Percentiles rank a stretch among this genome's conserved stretches.
These are phyloP conservation scores for Eucalyptus brandiana DNA, from an alignment of 345 rosid species.

Conservation along the genomic window DNA sequence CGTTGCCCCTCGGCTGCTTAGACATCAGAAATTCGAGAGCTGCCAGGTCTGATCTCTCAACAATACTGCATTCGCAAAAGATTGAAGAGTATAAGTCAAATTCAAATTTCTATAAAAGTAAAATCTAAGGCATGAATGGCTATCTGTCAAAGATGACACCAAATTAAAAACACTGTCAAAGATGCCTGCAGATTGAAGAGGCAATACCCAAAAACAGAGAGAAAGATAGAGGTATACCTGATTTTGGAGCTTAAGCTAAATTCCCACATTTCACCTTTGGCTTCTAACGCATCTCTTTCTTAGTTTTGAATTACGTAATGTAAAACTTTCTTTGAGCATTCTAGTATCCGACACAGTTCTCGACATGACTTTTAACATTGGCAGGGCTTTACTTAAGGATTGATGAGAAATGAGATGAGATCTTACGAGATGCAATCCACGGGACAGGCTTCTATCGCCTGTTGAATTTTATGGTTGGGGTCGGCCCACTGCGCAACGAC, in stretches of 20 bases:
- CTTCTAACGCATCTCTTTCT: not conserved
- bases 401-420: not conserved
- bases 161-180: not conserved
- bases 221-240: not conserved
- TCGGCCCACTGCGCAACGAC: constrained; percentile 98
- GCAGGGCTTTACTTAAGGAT: not conserved
- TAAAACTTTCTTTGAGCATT: not conserved
- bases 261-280: not conserved
- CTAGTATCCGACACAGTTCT: not conserved
- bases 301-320: not conserved
- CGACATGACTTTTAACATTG: not conserved
- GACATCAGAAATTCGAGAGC: constrained; percentile 88
- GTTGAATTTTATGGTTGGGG: constrained; percentile 54
- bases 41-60: constrained; percentile 78
- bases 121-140: not conserved
- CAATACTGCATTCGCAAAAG: constrained; percentile 17
- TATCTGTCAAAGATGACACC: not conserved
- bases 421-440: constrained; percentile 78
- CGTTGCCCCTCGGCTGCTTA: constrained; percentile 85
- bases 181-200: not conserved
- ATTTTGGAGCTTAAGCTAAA: not conserved
- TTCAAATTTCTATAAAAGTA: not conserved
- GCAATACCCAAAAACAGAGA: not conserved
- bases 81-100: not conserved
- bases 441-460: constrained; percentile 75